A percentile compares a stretch with the other conserved stretches of the same genome.
These are phyloP conservation scores for Clonostachys rhizophaga DNA, from an alignment of 2,329 filamentous ascomycete genomes.

Conservation along the genomic window DNA sequence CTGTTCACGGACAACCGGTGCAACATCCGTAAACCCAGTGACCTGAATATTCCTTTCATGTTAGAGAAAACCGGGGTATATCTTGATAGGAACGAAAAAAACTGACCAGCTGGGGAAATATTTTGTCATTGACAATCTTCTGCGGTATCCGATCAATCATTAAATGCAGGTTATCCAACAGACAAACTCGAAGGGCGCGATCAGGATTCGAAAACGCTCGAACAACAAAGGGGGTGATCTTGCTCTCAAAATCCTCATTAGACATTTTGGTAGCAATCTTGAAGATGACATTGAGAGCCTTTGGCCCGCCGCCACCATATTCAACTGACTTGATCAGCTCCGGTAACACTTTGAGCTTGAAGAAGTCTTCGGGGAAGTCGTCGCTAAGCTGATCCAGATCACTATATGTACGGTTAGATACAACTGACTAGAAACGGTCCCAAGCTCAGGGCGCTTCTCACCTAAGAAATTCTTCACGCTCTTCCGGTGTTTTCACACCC, in stretches of 20 bases:
- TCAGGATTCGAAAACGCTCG: conserved; percentile 88
- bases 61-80: neutral
- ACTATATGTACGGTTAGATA: conserved; percentile 30
- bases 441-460: conserved; percentile 13
- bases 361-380: conserved; percentile 96
- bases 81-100: conserved; percentile 1
- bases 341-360: conserved; percentile 93
- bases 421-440: conserved; percentile 10
- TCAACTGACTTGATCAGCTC: conserved; percentile 98
- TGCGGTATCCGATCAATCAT: conserved; percentile 91
- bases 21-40: conserved; percentile 90
- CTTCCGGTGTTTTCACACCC: conserved; percentile 78
- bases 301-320: conserved; percentile 91
- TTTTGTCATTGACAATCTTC: conserved; percentile 90
- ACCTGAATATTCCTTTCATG: conserved; percentile 45
- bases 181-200: conserved; percentile 82
- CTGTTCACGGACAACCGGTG: conserved; percentile 89
- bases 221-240: conserved; percentile 80
- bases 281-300: conserved; percentile 82
- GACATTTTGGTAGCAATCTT: conserved; percentile 86
- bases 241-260: conserved; percentile 82
- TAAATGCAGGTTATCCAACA: conserved; percentile 80
- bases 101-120: conserved; percentile 85
- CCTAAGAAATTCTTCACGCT: conserved; percentile 82
- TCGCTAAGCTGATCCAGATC: conserved; percentile 84